phyloP scores from a whole-genome alignment of 345 rosid genomes.

The Aurinia saxatilis region DNA sequence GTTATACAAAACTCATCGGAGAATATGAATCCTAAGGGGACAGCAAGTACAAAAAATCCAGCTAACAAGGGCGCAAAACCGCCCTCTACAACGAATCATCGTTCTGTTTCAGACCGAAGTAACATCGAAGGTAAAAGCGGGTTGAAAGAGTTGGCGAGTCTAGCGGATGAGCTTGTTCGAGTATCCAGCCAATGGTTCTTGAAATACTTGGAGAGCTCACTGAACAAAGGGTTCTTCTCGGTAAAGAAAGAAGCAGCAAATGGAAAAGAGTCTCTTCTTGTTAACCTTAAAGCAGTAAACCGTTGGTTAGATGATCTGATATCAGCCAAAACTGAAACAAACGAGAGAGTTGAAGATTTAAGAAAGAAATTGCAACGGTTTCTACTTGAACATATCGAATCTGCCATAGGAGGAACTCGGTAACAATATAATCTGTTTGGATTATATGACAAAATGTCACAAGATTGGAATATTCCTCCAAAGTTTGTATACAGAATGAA shows the following conservation, averaged over 20 bases:
- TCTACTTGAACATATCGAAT: slow-evolving; percentile 34
- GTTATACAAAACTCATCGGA: slow-evolving; percentile 21
- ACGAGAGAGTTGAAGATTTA: slow-evolving; percentile 28
- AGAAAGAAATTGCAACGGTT: slow-evolving; percentile 38
- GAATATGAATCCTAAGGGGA: slow-evolving; percentile 19
- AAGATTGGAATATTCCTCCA: neutral
- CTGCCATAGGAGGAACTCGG: slow-evolving; percentile 20
- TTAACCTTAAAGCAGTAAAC: slow-evolving; percentile 37
- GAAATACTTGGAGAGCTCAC: slow-evolving; percentile 37
- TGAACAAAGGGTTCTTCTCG: slow-evolving; percentile 23
- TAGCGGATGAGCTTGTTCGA: slow-evolving; percentile 35
- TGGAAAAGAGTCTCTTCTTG: slow-evolving; percentile 29
- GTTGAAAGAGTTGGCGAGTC: slow-evolving; percentile 28
- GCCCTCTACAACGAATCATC: neutral
- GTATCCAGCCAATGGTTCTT: slow-evolving; percentile 45
- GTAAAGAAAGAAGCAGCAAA: slow-evolving; percentile 17
- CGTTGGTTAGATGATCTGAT: slow-evolving; percentile 36
- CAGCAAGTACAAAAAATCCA: slow-evolving; percentile 15
- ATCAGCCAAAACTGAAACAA: slow-evolving; percentile 15
- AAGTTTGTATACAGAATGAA: neutral
- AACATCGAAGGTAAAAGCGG: slow-evolving; percentile 19
- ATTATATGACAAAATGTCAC: neutral
- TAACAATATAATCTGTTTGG: neutral
- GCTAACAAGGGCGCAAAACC: slow-evolving; percentile 10
- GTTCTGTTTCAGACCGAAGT: slow-evolving; percentile 10